Evolutionary conservation across 306 rosid genomes (phyloP), one percentile per base, ranked within the genome.

Genomic region (Myrica gale): DNA sequence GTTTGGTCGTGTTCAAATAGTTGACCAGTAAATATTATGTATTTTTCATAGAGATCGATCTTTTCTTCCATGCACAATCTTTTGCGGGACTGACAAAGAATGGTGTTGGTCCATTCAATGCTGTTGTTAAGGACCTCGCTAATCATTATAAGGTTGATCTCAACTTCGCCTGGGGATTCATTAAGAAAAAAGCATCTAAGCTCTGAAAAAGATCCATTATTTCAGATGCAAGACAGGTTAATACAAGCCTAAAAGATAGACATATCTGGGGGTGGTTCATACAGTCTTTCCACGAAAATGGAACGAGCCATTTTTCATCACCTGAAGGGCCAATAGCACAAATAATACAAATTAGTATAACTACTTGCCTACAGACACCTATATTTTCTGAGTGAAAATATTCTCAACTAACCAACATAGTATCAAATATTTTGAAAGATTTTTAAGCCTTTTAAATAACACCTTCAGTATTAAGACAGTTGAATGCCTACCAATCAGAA

Each of bases 211-310:
- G 37, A 32, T 32, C 37, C 37, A 37, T 61, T 61, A 42, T 61
- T 61, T 42, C 19, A 61, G 9, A 32, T 65, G 26, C 70, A 41
- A 65, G 37, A 32, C 11, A 57, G 53, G 62, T 68, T 37, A 66
- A 79, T 63, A 23, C 20, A n/a, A 65, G 75, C 70, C 87, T 88
- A 94, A 83, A 94, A 94, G 55, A 94, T 89, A 15, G 93, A 86
- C 75, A 77, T 15, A 67, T 94, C 98, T 62, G 93, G 90, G 5
- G 98, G 91, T 39, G 98, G 96, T 76, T 96, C 98, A 68, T 91
- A 94, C 80, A 44, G 82, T 82, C 86, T n/a, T 83, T 82, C 98
- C 98, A 94, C 68, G 98, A 94, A 66, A 72, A 87, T 16, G 98
- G 98, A 63, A 89, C 71, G 54, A 75, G 58, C 98, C 96, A 94